Evolutionary conservation across 2,329 filamentous ascomycete genomes (phyloP).

Genomic region (Aspergillus sp.): DNA sequence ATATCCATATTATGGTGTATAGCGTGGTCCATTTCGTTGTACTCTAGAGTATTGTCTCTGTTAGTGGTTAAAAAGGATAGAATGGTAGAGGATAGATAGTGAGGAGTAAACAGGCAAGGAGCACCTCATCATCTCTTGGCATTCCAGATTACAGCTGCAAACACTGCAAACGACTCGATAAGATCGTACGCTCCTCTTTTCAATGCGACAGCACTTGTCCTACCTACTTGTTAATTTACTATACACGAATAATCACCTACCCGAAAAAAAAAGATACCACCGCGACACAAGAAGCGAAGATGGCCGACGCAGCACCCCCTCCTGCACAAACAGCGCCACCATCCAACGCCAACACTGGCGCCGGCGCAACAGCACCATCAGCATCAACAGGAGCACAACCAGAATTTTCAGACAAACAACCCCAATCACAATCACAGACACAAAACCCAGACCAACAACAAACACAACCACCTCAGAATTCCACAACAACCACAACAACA

Average conservation of each 20-base stretch:
- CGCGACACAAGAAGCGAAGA: constrained; percentile 11
- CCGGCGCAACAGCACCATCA: constrained; percentile 14
- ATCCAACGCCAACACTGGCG: constrained; percentile 10
- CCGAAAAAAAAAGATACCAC: background rate
- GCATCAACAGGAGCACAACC: constrained; percentile 8
- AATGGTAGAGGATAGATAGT: too few species aligned
- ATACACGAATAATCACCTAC: too few species aligned
- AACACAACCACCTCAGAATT: constrained; percentile 1
- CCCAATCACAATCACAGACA: background rate
- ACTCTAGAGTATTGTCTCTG: too few species aligned
- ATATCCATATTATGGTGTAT: constrained; percentile 35
- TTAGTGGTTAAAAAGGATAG: too few species aligned
- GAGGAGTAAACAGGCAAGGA: too few species aligned
- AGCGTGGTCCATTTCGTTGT: constrained; percentile 26
- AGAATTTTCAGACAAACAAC: background rate
- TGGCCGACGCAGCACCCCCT: constrained; percentile 38
- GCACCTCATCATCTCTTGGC: too few species aligned
- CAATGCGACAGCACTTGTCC: background rate
- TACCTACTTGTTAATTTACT: background rate
- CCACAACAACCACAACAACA: constrained; percentile 13
- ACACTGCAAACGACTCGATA: constrained; percentile 29
- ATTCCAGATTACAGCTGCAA: constrained; percentile 19
- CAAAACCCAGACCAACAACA: constrained; percentile 13
- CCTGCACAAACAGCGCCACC: constrained; percentile 14
- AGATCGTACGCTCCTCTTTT: constrained; percentile 6